Base-by-base conservation (phyloP, 257 asterid species). In the Capsicum baccatum region DNA sequence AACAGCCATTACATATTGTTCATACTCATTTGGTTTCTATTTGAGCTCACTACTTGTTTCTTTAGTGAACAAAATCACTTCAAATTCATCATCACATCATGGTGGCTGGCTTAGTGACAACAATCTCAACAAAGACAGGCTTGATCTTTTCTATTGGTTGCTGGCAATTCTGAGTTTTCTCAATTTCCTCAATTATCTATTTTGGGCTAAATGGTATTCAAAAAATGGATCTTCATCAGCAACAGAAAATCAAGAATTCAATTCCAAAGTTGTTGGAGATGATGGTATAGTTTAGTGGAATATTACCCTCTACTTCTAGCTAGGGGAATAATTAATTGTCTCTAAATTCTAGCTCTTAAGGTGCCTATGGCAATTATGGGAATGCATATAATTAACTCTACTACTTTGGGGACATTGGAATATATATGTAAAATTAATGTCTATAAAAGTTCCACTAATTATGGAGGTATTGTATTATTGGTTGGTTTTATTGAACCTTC, bases 61-160 rank as follows among this genome's bases (percentile, higher is more conserved):
- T 42, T 54, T 94, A 6, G 98, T 96, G 83, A 92, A 96, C 70
- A 90, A 88, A 89, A 89, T 92, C 56, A 93, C 95, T 48, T 73
- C 86, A 44, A 81, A 81, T 13, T 76, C 87, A 1, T 70, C 85
- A 26, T 14, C 58, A 33, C 78, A 79, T 17, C 86, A 82, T 6
- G 98, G 99, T 6, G 99, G 99, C 4, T 96, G 99, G 98, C 89
- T 94, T 0, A 85, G 90, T 52, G 89, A 92, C 59, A 94, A 92
- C 9, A 81, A 94, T 79, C 92, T 96, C 48, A 89, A 96, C 83
- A 92, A 92, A 35, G 98, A 94, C 56, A 91, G 97, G 50, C 87
- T 96, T 90, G 98, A 96, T 59, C 85, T 87, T 10, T 94, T 96
- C 76, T 96, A 96, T 83, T 92, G 97, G 98, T 19, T 94, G 54